Base-by-base conservation (phyloP, 768 basidiomycete species). In the Porpolomopsis calyptriformis region DNA sequence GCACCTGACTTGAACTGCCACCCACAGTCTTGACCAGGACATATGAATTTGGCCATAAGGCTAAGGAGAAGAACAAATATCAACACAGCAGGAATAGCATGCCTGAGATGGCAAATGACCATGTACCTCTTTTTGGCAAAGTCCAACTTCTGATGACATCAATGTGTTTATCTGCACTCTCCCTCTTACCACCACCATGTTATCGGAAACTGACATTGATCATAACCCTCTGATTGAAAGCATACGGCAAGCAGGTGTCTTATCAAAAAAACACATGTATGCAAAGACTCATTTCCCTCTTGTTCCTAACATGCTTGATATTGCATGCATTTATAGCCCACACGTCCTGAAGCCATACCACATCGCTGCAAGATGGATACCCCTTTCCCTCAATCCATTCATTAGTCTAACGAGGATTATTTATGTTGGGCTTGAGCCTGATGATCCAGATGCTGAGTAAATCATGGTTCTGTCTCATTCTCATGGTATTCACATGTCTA, bases 351-450 rank as follows among this genome's bases (percentile, higher is more conserved):
- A 44, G 14, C 29, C 43, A 25, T 44, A 44, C 31, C 18, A 16
- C 27, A 16, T 27, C 14, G 43, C 29, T 18, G 43, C 43, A 19
- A 20, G 43, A 33, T 31, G 43, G 26, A 22, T 44, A 18, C 43
- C 43, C 31, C 43, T 44, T 18, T 16, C 25, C 29, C 7, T 44
- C 43, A 31, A 44, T 22, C 43, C 43, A 10, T 44, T 44, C 33
- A 23, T 31, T 35, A 29, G 26, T 20, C 26, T 44, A 10, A 33
- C 26, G 10, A 25, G 24, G 14, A 29, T 44, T 25, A 44, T 44
- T 14, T 44, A 44, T 25, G 27, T 29, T n/a, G 43, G 43, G 19
- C 11, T 34, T 8, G 27, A 44, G 27, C 22, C 19, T 9, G 33
- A 44, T 34, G 31, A 20, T 11, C 22, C 14, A 9, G 19, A 35